Conservation (phyloP, 1,284 basidiomycete genomes). For the Trichosporon sp. region DNA sequence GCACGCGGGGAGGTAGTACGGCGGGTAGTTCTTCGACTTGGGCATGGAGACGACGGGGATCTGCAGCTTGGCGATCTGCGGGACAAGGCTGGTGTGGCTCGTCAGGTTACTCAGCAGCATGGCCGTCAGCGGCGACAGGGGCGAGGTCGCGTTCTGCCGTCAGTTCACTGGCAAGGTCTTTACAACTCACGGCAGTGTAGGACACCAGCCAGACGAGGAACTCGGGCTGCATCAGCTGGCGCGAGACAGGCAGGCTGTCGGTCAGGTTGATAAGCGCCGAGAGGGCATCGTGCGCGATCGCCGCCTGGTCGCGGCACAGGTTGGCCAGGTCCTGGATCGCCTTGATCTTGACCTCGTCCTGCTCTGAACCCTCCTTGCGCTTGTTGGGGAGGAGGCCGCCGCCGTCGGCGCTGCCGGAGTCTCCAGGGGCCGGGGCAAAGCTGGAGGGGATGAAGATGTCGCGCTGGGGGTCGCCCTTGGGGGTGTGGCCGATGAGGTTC, state of each 20-base stretch:
- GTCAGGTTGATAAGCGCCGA: conserved; percentile 92
- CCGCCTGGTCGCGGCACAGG: conserved; percentile 81
- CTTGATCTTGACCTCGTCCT: conserved; percentile 67
- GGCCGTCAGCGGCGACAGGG: conserved; percentile 88
- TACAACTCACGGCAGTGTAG: conserved; percentile 77
- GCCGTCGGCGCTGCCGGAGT: not conserved
- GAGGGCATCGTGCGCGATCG: conserved; percentile 93
- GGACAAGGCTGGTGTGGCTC: conserved; percentile 71
- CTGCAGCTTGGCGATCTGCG: conserved; percentile 68
- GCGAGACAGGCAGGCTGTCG: conserved; percentile 73
- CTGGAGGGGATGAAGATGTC: conserved; percentile 68
- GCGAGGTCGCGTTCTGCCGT: conserved; percentile 75
- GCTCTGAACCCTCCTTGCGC: conserved; percentile 56
- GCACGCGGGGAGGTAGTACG: conserved; percentile 72
- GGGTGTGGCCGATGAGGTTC: conserved; percentile 78
- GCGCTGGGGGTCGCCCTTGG: conserved; percentile 69
- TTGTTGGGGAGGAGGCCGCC: conserved; percentile 52
- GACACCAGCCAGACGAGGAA: conserved; percentile 85
- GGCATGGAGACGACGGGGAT: conserved; percentile 65
- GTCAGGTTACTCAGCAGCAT: conserved; percentile 97
- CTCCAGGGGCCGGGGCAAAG: conserved; percentile 51
- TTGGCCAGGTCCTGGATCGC: conserved; percentile 69
- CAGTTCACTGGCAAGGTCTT: conserved; percentile 21
- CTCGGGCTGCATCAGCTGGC: conserved; percentile 69
- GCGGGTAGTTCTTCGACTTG: conserved; percentile 57